Evolutionary conservation across 2,329 filamentous ascomycete species (phyloP), one percentile per base, ranked within the genome.

Genomic region (Graphiopsis chlorocephala): DNA sequence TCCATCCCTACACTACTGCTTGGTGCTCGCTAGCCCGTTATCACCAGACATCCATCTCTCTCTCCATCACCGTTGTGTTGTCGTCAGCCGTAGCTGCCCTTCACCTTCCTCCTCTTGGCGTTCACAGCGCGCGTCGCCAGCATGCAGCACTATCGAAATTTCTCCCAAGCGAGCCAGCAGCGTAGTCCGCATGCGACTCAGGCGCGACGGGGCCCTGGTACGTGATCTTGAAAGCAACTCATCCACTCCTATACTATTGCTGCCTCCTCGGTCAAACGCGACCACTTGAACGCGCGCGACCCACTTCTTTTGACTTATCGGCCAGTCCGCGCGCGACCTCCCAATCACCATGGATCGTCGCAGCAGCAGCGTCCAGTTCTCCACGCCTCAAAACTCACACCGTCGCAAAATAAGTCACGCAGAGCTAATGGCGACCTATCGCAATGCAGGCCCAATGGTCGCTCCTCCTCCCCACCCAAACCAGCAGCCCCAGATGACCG

Each of bases 61-160:
- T 45, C 23, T 28, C 14, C 55, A 58, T 58, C 55, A n/a, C 55
- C 33, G 33, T 45, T 23, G 50, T 26, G 55, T 26, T 20, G 33
- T 60, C 64, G 63, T 58, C 42, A 25, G 45, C 38, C 29, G 47
- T 50, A 65, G 35, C 62, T 33, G 26, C 17, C 28, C 20, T 25
- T 57, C 61, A 48, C 66, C 66, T 20, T 50, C 38, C 31, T 53
- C 59, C 47, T 62, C 60, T 62, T 62, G 60, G 60, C 60, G 48
- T 55, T 25, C 67, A 64, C 50, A 53, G 50, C 50, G 50, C 50
- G 68, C 68, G 57, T 45, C 66, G 69, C 69, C 65, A 78, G 69
- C 64, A 80, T 80, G 79, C 78, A 80, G 71, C 78, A 78, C 73
- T 79, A 80, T 74, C 78, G 79, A 77, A 78, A 78, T 72, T 80